Conservation (phyloP, 176 grass and related monocot genomes). For the Phragmites australis region DNA sequence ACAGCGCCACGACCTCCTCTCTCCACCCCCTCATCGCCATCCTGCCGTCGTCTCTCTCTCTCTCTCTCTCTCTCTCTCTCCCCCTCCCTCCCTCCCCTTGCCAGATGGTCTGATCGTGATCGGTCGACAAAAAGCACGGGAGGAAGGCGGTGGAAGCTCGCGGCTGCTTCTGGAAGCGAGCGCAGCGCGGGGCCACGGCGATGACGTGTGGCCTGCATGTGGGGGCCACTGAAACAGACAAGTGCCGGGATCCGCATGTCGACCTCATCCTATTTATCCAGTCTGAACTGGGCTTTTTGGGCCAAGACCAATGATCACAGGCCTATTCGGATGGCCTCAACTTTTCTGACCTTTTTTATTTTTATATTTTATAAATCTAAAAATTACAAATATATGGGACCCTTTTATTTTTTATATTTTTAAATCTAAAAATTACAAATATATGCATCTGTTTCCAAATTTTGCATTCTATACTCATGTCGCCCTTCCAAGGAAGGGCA, state of each 20-base stretch:
- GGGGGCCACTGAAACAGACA: not conserved
- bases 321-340: not conserved
- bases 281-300: not conserved
- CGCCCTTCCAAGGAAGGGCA: no score
- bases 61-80: not conserved
- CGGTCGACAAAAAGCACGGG: slow-evolving; percentile 5
- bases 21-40: slow-evolving; percentile 35
- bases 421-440: no score
- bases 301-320: not conserved
- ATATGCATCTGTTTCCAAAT: no score
- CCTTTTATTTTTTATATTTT: no score
- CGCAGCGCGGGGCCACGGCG: not conserved
- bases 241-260: not conserved
- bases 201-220: not conserved
- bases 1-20: slow-evolving; percentile 42
- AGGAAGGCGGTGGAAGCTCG: slow-evolving; percentile 43
- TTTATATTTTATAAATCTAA: no score
- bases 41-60: not conserved
- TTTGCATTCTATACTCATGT: no score
- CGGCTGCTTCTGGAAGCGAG: slow-evolving; percentile 51
- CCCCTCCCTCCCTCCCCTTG: not conserved
- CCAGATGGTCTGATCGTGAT: not conserved
- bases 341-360: no score
- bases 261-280: not conserved
- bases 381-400: no score